Evolutionary conservation across 2,329 filamentous ascomycete genomes (phyloP).

Genomic region (Fusarium lyarnte): DNA sequence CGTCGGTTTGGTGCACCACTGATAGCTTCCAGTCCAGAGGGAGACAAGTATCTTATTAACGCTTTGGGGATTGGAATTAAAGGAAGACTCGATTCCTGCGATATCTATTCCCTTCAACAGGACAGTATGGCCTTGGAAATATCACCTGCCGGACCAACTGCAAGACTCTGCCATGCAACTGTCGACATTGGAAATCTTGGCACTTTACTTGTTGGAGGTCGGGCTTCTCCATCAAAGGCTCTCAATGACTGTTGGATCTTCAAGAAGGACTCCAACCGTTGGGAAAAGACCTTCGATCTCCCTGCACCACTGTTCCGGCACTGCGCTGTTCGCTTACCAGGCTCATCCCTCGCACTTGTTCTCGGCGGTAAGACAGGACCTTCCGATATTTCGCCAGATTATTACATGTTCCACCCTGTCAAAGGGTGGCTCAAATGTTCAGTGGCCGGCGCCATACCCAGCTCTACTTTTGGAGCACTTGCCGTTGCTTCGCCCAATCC

Average conservation of each 20-base stretch:
- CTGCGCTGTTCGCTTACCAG: slow-evolving; percentile 63
- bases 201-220: slow-evolving; percentile 77
- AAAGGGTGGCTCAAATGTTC: slow-evolving; percentile 59
- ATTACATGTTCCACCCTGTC: slow-evolving; percentile 61
- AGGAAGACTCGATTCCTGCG: slow-evolving; percentile 59
- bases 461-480: slow-evolving; percentile 56
- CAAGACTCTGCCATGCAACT: slow-evolving; percentile 79
- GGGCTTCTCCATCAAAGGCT: slow-evolving; percentile 76
- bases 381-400: slow-evolving; percentile 59
- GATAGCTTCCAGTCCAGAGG: slow-evolving; percentile 49
- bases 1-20: slow-evolving; percentile 71
- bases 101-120: slow-evolving; percentile 55
- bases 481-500: slow-evolving; percentile 46
- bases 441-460: slow-evolving; percentile 47
- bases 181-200: slow-evolving; percentile 69
- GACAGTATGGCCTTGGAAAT: slow-evolving; percentile 38
- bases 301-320: slow-evolving; percentile 81
- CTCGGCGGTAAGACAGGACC: slow-evolving; percentile 68
- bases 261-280: slow-evolving; percentile 60
- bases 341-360: slow-evolving; percentile 64
- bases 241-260: slow-evolving; percentile 81
- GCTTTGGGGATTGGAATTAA: slow-evolving; percentile 57
- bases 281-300: slow-evolving; percentile 73
- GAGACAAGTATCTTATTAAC: slow-evolving; percentile 57
- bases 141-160: slow-evolving; percentile 44